Conservation (phyloP, 768 basidiomycete species). For the Suillus paluster region DNA sequence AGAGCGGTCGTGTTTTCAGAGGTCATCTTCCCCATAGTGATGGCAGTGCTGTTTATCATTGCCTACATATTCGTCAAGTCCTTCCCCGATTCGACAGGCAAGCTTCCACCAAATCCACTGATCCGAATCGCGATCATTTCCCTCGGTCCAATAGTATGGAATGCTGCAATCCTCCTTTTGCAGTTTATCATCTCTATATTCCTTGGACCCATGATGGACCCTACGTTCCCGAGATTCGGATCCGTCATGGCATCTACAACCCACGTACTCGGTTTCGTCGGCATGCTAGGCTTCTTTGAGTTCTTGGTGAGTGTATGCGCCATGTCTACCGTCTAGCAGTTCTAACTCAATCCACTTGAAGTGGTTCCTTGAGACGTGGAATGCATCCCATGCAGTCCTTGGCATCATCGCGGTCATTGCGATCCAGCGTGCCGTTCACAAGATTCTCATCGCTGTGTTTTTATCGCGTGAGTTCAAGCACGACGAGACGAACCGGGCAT, state of each 20-base stretch:
- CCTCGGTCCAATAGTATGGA: constrained; percentile 95
- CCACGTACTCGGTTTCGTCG: constrained; percentile 80
- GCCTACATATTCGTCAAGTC: constrained; percentile 94
- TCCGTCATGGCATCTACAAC: constrained; percentile 91
- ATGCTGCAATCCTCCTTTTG: constrained; percentile 83
- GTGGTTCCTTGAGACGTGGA: constrained; percentile 96
- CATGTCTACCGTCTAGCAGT: not conserved
- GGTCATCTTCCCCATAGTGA: constrained; percentile 81
- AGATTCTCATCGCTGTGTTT: constrained; percentile 92
- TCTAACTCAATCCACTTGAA: constrained; percentile 35
- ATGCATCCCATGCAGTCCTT: constrained; percentile 89
- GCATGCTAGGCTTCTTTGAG: constrained; percentile 94
- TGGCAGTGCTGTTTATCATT: constrained; percentile 86
- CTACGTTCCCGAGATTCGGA: constrained; percentile 86
- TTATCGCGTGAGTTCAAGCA: constrained; percentile 98
- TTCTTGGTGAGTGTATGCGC: constrained; percentile 70
- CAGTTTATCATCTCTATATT: constrained; percentile 91
- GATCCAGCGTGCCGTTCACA: constrained; percentile 92
- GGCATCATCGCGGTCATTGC: constrained; percentile 91
- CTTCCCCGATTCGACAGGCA: constrained; percentile 68
- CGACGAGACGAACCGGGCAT: constrained; percentile 97
- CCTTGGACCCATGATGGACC: constrained; percentile 89
- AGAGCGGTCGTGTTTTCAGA: constrained; percentile 88
- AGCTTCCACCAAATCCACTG: constrained; percentile 77
- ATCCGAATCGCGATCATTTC: constrained; percentile 94